phyloP scores from a whole-genome alignment of 257 asterid species.

The Perilla frutescens region DNA sequence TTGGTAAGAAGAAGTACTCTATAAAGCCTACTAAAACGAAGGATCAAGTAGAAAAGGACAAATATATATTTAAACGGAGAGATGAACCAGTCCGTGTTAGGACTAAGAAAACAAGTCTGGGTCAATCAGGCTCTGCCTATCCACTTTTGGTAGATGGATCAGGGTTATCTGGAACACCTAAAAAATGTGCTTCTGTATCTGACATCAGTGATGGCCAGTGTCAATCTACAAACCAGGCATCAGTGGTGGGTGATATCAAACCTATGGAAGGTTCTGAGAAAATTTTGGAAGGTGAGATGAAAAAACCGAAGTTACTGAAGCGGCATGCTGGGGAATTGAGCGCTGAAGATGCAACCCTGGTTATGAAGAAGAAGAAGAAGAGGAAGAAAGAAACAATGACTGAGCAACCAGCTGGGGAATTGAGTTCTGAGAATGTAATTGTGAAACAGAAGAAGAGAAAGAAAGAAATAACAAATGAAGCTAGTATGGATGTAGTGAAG shows the following conservation, averaged over 20 bases:
- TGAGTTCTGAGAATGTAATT: slow-evolving; percentile 38
- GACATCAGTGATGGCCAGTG: slow-evolving; percentile 41
- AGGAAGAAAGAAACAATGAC: slow-evolving; percentile 48
- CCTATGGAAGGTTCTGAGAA: slow-evolving; percentile 47
- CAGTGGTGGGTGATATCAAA: slow-evolving; percentile 35
- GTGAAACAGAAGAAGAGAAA: slow-evolving; percentile 53
- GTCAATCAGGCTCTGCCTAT: slow-evolving; percentile 43
- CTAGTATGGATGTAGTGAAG: slow-evolving; percentile 36
- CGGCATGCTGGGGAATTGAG: slow-evolving; percentile 54
- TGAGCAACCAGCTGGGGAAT: slow-evolving; percentile 32
- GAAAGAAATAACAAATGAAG: slow-evolving; percentile 42
- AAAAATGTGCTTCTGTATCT: slow-evolving; percentile 42
- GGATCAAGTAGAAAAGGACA: slow-evolving; percentile 62
- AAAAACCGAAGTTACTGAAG: slow-evolving; percentile 61
- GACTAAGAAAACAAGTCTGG: slow-evolving; percentile 49
- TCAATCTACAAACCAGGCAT: slow-evolving; percentile 46
- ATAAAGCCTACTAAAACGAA: slow-evolving; percentile 40
- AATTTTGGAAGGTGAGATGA: slow-evolving; percentile 45
- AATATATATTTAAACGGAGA: slow-evolving; percentile 63
- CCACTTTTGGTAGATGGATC: slow-evolving; percentile 48
- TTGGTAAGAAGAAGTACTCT: slow-evolving; percentile 49
- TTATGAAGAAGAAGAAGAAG: slow-evolving; percentile 57
- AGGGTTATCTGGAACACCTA: slow-evolving; percentile 38
- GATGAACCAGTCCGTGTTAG: slow-evolving; percentile 63
- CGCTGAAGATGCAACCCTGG: slow-evolving; percentile 46